A percentile compares a stretch with the other conserved stretches of the same genome.
phyloP scores from a whole-genome alignment of 805 yeast species.

The Ogataea trehalophila region DNA sequence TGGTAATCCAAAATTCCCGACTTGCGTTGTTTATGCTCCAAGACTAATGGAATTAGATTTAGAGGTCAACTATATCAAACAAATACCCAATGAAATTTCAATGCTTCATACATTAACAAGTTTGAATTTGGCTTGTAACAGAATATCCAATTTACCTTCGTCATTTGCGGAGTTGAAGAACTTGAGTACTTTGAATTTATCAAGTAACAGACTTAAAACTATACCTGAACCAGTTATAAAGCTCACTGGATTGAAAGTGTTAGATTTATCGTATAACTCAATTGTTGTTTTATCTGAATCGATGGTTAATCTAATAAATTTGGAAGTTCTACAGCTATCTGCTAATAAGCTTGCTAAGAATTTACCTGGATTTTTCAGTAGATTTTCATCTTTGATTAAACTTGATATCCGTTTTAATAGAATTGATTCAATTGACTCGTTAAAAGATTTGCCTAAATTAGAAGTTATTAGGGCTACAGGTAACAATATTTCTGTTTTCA shows the following conservation, averaged over 20 bases:
- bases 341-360: constrained; percentile 58
- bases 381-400: constrained; percentile 54
- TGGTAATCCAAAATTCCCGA: constrained; percentile 71
- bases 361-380: constrained; percentile 49
- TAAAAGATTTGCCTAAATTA: constrained; percentile 53
- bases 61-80: constrained; percentile 71
- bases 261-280: constrained; percentile 81
- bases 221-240: constrained; percentile 65
- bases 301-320: constrained; percentile 51
- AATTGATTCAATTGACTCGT: constrained; percentile 46
- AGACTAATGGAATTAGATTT: constrained; percentile 64
- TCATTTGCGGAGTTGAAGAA: constrained; percentile 51
- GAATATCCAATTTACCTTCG: constrained; percentile 56
- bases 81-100: constrained; percentile 53
- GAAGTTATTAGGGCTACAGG: constrained; percentile 73
- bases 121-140: constrained; percentile 71
- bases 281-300: constrained; percentile 57
- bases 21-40: constrained; percentile 63
- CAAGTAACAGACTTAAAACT: constrained; percentile 65
- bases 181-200: constrained; percentile 60
- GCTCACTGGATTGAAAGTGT: constrained; percentile 51
- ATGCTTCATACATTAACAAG: constrained; percentile 49
- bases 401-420: constrained; percentile 76
- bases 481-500: constrained; percentile 68
- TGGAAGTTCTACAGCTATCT: constrained; percentile 68